Evolutionary conservation across 192 early-diverging fungal species (phyloP), one percentile per base, ranked within the genome.

Genomic region (Cetraspora pellucida): DNA sequence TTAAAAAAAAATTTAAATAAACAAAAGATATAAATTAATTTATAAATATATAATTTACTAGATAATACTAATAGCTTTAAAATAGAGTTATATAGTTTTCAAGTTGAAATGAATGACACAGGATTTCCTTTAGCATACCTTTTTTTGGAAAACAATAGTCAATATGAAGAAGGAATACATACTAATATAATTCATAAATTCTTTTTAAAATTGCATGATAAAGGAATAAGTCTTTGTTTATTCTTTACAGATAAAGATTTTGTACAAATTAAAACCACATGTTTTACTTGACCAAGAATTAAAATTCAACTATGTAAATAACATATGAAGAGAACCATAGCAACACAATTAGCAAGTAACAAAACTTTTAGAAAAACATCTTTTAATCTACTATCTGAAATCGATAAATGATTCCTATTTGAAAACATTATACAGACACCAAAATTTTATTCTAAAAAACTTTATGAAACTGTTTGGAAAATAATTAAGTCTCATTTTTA

Each of bases 391-490:
- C 21, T 43, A 1, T 68, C 64, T 21, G n/a, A 46, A 68, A 0
- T 47, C 23, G 66, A 0, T 19, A 0, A 0, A 0, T 0, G 1
- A 16, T 54, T 72, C 31, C 28, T 27, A n/a, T 52, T 72, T 30
- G 31, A 57, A n/a, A n/a, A n/a, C n/a, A n/a, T 37, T 37, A 50
- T 31, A 10, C 11, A 54, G n/a, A 0, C 27, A 25, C 47, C 14
- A 17, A 71, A 37, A 71, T 70, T 70, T 52, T 70, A 2, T 14
- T 46, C 49, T 14, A 70, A 70, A 70, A 14, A 70, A 70, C 21
- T 16, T 10, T 28, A 52, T 30, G 13, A 66, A 8, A 37, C 37
- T 28, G 23, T 66, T 66, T 66, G 47, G 49, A 3, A 5, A 71
- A 58, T 58, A 31, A 57, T 72, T 21, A 45, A 57, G 43, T 57